Conservation (phyloP, 495 filamentous ascomycete species). For the Penicillium roqueforti region DNA sequence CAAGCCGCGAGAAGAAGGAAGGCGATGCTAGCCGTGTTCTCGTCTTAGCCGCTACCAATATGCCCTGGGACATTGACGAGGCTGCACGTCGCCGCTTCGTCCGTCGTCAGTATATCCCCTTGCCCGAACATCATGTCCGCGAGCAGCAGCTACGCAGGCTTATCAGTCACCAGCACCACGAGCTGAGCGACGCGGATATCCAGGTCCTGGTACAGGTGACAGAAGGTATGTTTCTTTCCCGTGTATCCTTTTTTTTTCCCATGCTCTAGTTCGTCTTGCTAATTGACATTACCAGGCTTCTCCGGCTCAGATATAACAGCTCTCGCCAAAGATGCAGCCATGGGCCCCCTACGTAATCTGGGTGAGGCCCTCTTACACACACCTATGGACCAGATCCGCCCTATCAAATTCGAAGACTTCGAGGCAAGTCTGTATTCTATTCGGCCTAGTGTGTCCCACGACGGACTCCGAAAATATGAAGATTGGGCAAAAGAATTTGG, state of each 20-base stretch:
- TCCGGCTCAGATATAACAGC: constrained; percentile 97
- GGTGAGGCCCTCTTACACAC: constrained; percentile 88
- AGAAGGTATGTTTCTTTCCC: constrained; percentile 58
- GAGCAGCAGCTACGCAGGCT: constrained; percentile 71
- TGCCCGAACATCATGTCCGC: constrained; percentile 80
- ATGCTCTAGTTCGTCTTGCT: background rate
- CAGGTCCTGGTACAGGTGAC: constrained; percentile 73
- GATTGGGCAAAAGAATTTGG: constrained; percentile 94
- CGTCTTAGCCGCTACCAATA: constrained; percentile 91
- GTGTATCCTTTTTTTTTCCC: background rate
- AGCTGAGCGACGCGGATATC: constrained; percentile 70
- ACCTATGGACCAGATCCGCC: constrained; percentile 87
- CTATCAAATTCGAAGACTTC: constrained; percentile 82
- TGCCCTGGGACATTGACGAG: constrained; percentile 98
- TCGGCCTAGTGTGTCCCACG: constrained; percentile 81
- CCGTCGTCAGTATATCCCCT: constrained; percentile 88
- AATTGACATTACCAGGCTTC: constrained; percentile 58
- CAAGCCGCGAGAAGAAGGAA: constrained; percentile 59
- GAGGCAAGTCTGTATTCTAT: constrained; percentile 80
- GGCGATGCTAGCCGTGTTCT: constrained; percentile 90
- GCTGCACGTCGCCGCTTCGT: constrained; percentile 90
- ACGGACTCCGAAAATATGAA: constrained; percentile 82
- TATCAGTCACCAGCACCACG: constrained; percentile 82
- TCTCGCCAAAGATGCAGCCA: constrained; percentile 94
- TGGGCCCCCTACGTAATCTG: constrained; percentile 90